These are phyloP conservation scores for Penicillium soppii DNA, from an alignment of 495 filamentous ascomycete species.

Conservation along the genomic window DNA sequence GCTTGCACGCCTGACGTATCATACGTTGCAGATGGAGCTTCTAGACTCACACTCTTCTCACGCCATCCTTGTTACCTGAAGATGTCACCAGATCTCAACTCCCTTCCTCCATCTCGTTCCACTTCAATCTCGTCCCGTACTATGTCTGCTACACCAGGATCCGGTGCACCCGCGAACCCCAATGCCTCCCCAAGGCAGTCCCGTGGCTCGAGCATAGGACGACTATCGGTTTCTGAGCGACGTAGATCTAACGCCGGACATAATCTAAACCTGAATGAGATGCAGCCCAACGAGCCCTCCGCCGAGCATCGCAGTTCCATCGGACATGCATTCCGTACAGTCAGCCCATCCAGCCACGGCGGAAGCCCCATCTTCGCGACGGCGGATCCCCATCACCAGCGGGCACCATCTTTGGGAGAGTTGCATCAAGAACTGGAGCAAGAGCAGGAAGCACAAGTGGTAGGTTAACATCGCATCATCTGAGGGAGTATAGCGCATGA, in stretches of 20 bases:
- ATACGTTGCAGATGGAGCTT: constrained; percentile 7
- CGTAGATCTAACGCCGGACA: constrained; percentile 66
- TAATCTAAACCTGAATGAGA: constrained; percentile 73
- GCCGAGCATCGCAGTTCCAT: constrained; percentile 46
- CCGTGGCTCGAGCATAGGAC: constrained; percentile 53
- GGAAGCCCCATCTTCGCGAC: constrained; percentile 57
- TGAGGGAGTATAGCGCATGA: neutral
- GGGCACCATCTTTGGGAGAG: constrained; percentile 84
- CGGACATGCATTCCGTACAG: constrained; percentile 46
- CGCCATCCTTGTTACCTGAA: neutral
- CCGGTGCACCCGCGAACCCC: constrained; percentile 27
- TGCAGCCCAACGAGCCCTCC: constrained; percentile 37
- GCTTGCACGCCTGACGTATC: constrained; percentile 1
- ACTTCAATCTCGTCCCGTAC: constrained; percentile 42
- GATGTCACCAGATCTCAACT: constrained; percentile 76
- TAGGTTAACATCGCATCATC: constrained; percentile 33
- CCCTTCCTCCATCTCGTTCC: constrained; percentile 64
- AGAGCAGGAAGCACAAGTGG: constrained; percentile 94
- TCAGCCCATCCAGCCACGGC: constrained; percentile 57
- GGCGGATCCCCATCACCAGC: constrained; percentile 63
- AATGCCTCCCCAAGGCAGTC: constrained; percentile 48
- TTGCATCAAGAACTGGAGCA: constrained; percentile 93
- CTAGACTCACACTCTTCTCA: neutral
- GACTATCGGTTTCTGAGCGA: constrained; percentile 46
- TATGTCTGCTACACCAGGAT: constrained; percentile 24